Conservation (phyloP, 2,329 filamentous ascomycete species). For the Emmonsiellopsis sp. region DNA sequence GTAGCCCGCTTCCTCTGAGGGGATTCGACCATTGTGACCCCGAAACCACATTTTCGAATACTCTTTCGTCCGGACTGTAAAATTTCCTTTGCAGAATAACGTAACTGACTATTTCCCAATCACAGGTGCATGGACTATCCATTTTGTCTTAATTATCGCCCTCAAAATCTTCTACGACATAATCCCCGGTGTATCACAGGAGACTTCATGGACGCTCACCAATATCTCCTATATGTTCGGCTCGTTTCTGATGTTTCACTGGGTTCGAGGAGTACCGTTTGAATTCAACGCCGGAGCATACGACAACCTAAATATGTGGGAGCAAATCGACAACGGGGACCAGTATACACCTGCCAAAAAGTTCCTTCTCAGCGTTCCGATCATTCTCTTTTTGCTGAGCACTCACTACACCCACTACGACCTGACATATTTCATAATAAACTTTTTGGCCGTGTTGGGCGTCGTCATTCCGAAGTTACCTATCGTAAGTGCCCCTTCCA, state of each 20-base stretch:
- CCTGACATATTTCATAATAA: slow-evolving; percentile 92
- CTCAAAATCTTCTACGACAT: slow-evolving; percentile 97
- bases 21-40: neutral
- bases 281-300: slow-evolving; percentile 98
- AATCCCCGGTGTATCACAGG: slow-evolving; percentile 89
- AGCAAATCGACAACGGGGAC: slow-evolving; percentile 98
- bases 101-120: slow-evolving; percentile 12
- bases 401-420: slow-evolving; percentile 99
- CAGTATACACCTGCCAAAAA: slow-evolving; percentile 99
- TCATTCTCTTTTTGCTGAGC: slow-evolving; percentile 88
- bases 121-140: slow-evolving; percentile 92
- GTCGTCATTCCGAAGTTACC: slow-evolving; percentile 96
- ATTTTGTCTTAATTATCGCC: slow-evolving; percentile 80
- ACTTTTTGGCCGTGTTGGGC: slow-evolving; percentile 81
- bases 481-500: slow-evolving; percentile 56
- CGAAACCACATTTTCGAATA: too few species aligned
- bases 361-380: slow-evolving; percentile 88
- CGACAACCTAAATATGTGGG: slow-evolving; percentile 99
- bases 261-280: slow-evolving; percentile 93
- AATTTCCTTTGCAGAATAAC: neutral
- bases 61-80: slow-evolving; percentile 2
- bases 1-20: neutral
- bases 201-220: slow-evolving; percentile 96
- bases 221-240: slow-evolving; percentile 99
- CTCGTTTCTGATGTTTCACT: slow-evolving; percentile 99